phyloP scores from a whole-genome alignment of 139 green algal genomes.

The Chlorella sp. region DNA sequence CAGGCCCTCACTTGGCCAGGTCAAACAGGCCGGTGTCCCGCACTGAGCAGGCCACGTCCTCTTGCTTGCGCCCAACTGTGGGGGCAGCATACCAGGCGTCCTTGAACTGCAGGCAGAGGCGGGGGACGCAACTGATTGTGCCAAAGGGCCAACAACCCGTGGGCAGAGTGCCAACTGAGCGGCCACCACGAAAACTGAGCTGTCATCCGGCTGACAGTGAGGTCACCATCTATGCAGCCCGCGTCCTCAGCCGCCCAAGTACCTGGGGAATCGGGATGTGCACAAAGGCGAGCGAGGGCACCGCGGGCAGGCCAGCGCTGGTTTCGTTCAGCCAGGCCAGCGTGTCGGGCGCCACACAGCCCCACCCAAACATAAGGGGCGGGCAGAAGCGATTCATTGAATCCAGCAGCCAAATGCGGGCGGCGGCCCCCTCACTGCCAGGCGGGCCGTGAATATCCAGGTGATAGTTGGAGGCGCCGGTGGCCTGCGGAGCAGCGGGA shows the following conservation, averaged over 20 bases:
- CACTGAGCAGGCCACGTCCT: slow-evolving; percentile 42
- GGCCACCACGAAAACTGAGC: no score
- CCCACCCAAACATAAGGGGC: slow-evolving; percentile 37
- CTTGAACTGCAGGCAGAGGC: slow-evolving; percentile 36
- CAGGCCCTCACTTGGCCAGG: neutral
- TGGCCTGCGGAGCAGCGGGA: neutral
- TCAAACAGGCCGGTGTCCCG: slow-evolving; percentile 42
- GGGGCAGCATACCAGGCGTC: slow-evolving; percentile 14
- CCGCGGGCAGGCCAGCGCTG: neutral
- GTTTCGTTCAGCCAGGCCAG: slow-evolving; percentile 39
- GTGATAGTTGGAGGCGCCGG: slow-evolving; percentile 48
- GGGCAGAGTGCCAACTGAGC: no score
- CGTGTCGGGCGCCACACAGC: slow-evolving; percentile 43
- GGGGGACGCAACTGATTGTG: no score
- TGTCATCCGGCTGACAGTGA: no score
- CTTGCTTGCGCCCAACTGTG: slow-evolving; percentile 37
- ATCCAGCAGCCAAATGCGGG: slow-evolving; percentile 64
- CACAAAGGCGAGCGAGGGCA: slow-evolving; percentile 50
- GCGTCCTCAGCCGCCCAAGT: no score
- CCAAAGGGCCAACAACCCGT: no score
- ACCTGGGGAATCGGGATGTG: slow-evolving; percentile 56
- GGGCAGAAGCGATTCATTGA: slow-evolving; percentile 34
- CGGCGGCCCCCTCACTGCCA: neutral
- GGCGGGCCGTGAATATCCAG: slow-evolving; percentile 40
- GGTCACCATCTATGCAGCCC: no score